Conservation (phyloP, 345 rosid genomes). For the Melastoma malabathricum region DNA sequence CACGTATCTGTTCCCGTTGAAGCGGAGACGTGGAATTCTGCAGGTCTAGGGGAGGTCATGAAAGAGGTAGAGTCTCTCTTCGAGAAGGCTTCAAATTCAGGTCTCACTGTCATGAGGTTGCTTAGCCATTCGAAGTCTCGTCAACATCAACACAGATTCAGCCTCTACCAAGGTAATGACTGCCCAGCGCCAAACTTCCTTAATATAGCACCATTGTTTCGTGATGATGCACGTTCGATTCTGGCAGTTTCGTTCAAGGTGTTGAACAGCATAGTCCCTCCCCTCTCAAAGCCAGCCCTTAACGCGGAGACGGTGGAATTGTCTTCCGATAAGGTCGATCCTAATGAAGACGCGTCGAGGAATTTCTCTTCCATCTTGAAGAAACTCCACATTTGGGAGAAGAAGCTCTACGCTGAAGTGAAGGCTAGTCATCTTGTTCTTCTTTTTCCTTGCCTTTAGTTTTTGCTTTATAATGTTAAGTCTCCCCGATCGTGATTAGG, state of each 20-base stretch:
- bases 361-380: constrained; percentile 41
- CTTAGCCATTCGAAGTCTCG: constrained; percentile 31
- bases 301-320: too few relatives aligned
- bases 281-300: too few relatives aligned
- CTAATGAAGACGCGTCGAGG: constrained; percentile 20
- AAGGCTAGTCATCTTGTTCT: constrained; percentile 25
- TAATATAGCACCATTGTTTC: too few relatives aligned
- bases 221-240: too few relatives aligned
- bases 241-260: too few relatives aligned
- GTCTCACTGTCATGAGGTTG: constrained; percentile 20
- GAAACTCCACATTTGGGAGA: constrained; percentile 58
- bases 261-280: too few relatives aligned
- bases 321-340: neutral
- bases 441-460: neutral
- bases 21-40: constrained; percentile 4
- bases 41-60: constrained; percentile 12
- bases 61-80: constrained; percentile 22
- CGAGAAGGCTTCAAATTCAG: constrained; percentile 31
- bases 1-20: neutral
- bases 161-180: constrained; percentile 17
- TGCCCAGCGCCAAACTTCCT: neutral
- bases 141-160: constrained; percentile 10
- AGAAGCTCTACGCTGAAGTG: constrained; percentile 63
- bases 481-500: constrained; percentile 15
- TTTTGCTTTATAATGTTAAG: neutral